These are phyloP conservation scores for Lentinula guzmanii DNA, from an alignment of 768 basidiomycete species.

Conservation along the genomic window DNA sequence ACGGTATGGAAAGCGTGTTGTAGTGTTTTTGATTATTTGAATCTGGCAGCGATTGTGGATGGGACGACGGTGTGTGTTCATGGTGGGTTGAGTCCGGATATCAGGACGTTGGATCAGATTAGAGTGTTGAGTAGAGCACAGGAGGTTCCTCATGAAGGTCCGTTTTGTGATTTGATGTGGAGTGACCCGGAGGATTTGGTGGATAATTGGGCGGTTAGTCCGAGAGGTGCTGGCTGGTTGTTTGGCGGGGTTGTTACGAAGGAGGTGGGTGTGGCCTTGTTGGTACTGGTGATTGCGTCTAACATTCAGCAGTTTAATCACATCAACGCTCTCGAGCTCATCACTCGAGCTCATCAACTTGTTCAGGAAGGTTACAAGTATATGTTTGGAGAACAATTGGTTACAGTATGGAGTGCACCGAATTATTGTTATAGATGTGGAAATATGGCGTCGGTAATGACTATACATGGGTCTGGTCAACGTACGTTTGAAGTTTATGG, in stretches of 20 bases:
- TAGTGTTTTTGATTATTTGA: constrained; percentile 92
- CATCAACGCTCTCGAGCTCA: constrained; percentile 79
- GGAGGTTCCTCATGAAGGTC: constrained; percentile 98
- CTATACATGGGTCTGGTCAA: constrained; percentile 62
- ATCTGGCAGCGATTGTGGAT: constrained; percentile 94
- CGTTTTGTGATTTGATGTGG: constrained; percentile 99
- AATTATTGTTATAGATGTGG: constrained; percentile 87
- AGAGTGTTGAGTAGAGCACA: constrained; percentile 90
- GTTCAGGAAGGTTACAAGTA: constrained; percentile 96
- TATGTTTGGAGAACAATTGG: constrained; percentile 91
- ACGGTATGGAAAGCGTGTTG: constrained; percentile 98
- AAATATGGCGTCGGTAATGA: constrained; percentile 89
- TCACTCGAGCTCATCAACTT: constrained; percentile 94
- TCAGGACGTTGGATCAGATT: constrained; percentile 91
- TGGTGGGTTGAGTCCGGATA: constrained; percentile 93
- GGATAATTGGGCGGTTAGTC: constrained; percentile 95
- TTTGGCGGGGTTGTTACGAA: constrained; percentile 83
- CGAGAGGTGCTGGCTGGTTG: constrained; percentile 93
- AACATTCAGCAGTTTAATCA: constrained; percentile 70
- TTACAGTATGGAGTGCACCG: constrained; percentile 91
- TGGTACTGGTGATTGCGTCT: background rate
- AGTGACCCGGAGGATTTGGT: constrained; percentile 88
- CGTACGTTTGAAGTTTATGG: constrained; percentile 78
- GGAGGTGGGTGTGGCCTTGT: constrained; percentile 46
- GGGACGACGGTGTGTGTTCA: constrained; percentile 91